These are phyloP conservation scores for Xylaria sp. DNA, from an alignment of 2,329 filamentous ascomycete genomes.

Conservation along the genomic window DNA sequence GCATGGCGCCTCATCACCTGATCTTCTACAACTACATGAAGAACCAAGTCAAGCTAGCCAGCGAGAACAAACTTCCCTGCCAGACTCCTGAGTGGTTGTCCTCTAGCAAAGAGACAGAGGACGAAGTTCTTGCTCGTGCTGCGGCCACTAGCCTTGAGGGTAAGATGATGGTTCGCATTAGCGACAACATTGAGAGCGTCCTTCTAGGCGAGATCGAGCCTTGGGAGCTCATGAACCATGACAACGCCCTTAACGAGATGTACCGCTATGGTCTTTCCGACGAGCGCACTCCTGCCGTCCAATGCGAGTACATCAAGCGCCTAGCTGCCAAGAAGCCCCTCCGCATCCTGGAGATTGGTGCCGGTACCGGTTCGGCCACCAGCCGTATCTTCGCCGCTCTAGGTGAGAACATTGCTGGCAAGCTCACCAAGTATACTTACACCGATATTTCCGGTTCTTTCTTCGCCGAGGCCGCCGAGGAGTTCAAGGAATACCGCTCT, in stretches of 20 bases:
- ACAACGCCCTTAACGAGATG: constrained; percentile 46
- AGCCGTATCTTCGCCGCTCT: constrained; percentile 51
- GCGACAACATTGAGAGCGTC: constrained; percentile 45
- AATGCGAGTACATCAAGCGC: constrained; percentile 45
- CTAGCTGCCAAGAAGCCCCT: constrained; percentile 47
- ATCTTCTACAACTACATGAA: constrained; percentile 47
- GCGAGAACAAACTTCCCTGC: constrained; percentile 41
- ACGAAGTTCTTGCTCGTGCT: constrained; percentile 42
- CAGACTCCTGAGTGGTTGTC: constrained; percentile 43
- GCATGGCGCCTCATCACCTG: constrained; percentile 43
- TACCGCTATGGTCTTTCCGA: constrained; percentile 46
- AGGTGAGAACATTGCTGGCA: constrained; percentile 41
- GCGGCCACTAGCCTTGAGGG: constrained; percentile 43
- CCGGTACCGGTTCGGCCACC: constrained; percentile 56
- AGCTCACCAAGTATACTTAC: constrained; percentile 55
- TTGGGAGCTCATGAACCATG: constrained; percentile 47
- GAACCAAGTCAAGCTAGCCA: constrained; percentile 42
- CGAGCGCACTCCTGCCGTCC: constrained; percentile 44
- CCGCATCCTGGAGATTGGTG: constrained; percentile 54
- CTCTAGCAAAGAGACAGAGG: constrained; percentile 39
- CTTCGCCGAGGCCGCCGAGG: constrained; percentile 48
- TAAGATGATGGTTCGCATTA: constrained; percentile 47
- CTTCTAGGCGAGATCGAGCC: constrained; percentile 44
- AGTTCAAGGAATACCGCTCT: constrained; percentile 44
- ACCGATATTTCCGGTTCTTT: constrained; percentile 57